Base-by-base conservation (phyloP, 108 stramenopile species). In the Fragilariopsis cylindrus region DNA sequence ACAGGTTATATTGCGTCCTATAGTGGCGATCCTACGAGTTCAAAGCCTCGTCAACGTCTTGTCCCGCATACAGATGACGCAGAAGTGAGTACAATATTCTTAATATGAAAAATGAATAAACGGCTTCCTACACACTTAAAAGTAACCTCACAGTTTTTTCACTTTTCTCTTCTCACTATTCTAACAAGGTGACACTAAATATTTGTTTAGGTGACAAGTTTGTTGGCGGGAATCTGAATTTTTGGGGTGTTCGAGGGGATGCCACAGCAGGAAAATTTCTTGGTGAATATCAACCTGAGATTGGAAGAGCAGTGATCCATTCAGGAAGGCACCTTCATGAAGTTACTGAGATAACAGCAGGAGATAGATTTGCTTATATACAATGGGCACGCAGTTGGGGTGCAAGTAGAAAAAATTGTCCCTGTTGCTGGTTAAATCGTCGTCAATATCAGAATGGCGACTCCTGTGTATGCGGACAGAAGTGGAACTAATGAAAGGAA, bases 41-140 rank as follows among this genome's bases (percentile, higher is more conserved):
- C 13, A 52, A 80, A 80, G 72, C 85, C 87, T 8, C 81, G 89
- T 41, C 81, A 92, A 69, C 78, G 84, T 3, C 76, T 95, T 9
- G 87, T 95, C 44, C 73, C 90, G 21, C 93, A 95, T 69, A 92
- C 93, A 11, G 93, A 95, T 65, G 93, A 95, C 72, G 81, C 88
- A 8, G 93, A 95, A 81, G 84, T 52, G 50, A 65, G 65, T 65
- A 9, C 13, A 60, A 9, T 9, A 30, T 30, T 30, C 30, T 30
- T 30, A 30, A 30, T 30, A 30, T 30, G 30, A 30, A 30, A 30
- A 30, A 30, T 30, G 30, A 30, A 30, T 30, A 30, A 30, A 30
- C 30, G 30, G 30, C 30, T 30, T 30, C 30, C 30, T 30, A 30
- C 30, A 30, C 7, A 11, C 6, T 41, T 40, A 6, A 19, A 47